Evolutionary conservation across 2,329 filamentous ascomycete genomes (phyloP).

Genomic region (Claviceps africana): DNA sequence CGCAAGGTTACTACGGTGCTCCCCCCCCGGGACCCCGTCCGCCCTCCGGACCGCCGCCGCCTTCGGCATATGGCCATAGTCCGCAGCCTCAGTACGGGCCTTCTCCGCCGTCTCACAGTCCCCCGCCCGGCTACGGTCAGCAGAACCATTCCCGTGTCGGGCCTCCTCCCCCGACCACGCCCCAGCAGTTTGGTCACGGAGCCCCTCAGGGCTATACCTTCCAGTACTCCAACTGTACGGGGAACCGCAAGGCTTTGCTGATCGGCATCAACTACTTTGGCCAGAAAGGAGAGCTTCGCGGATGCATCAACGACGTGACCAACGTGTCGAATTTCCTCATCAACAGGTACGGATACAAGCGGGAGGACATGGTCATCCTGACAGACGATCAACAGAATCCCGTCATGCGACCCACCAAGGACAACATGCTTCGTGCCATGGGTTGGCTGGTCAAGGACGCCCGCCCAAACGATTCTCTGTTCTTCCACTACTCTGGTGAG

Average conservation of each 20-base stretch:
- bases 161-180: constrained; percentile 30
- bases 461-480: constrained; percentile 80
- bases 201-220: constrained; percentile 71
- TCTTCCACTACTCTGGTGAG: constrained; percentile 89
- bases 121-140: constrained; percentile 28
- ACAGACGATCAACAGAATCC: constrained; percentile 95
- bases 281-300: constrained; percentile 76
- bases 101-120: constrained; percentile 23
- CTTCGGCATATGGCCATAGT: constrained; percentile 9
- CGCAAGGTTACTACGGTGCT: constrained; percentile 7
- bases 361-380: constrained; percentile 93
- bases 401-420: constrained; percentile 93
- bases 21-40: constrained; percentile 11
- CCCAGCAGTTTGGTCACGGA: constrained; percentile 65
- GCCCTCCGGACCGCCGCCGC: constrained; percentile 9
- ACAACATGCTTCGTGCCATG: constrained; percentile 91
- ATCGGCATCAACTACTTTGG: constrained; percentile 97
- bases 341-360: constrained; percentile 88
- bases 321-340: constrained; percentile 91
- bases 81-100: constrained; percentile 6
- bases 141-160: constrained; percentile 32
- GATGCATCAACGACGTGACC: constrained; percentile 94
- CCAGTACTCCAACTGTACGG: constrained; percentile 85
- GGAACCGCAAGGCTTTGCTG: constrained; percentile 72
- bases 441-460: constrained; percentile 96